phyloP scores from a whole-genome alignment of 1,284 basidiomycete species.

The Pascua guehoae region DNA sequence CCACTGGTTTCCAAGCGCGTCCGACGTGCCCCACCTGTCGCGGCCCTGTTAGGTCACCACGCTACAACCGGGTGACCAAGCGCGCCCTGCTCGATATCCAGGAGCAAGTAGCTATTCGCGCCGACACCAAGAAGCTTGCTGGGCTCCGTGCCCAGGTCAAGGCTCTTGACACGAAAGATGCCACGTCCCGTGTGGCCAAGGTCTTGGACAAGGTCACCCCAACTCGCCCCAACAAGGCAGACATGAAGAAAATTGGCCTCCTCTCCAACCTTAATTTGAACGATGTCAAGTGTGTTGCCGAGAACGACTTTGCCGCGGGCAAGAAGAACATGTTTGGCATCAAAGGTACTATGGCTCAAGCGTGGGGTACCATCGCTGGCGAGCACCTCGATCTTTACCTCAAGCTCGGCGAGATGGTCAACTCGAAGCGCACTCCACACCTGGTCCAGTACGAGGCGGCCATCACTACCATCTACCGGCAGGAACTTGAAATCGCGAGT shows the following conservation, averaged over 20 bases:
- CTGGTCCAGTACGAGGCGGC: slow-evolving; percentile 57
- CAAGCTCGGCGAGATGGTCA: slow-evolving; percentile 21
- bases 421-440: slow-evolving; percentile 50
- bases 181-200: background rate
- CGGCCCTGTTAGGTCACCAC: slow-evolving; percentile 54
- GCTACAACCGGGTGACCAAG: slow-evolving; percentile 62
- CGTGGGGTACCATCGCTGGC: background rate
- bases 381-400: slow-evolving; percentile 1
- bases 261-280: background rate
- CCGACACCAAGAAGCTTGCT: slow-evolving; percentile 16
- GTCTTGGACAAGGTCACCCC: background rate
- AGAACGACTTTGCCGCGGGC: background rate
- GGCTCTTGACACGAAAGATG: background rate
- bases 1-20: slow-evolving; percentile 53
- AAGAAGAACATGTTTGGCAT: slow-evolving; percentile 2
- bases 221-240: too few relatives aligned
- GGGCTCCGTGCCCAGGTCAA: background rate
- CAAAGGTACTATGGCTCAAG: background rate
- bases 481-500: background rate
- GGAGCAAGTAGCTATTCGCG: slow-evolving; percentile 58
- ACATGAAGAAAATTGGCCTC: background rate
- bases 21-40: slow-evolving; percentile 60
- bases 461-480: slow-evolving; percentile 11
- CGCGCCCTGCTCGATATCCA: slow-evolving; percentile 61
- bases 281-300: background rate